Evolutionary conservation across 192 early-diverging fungal species (phyloP).

Genomic region (Gryganskiella cystojenkinii): DNA sequence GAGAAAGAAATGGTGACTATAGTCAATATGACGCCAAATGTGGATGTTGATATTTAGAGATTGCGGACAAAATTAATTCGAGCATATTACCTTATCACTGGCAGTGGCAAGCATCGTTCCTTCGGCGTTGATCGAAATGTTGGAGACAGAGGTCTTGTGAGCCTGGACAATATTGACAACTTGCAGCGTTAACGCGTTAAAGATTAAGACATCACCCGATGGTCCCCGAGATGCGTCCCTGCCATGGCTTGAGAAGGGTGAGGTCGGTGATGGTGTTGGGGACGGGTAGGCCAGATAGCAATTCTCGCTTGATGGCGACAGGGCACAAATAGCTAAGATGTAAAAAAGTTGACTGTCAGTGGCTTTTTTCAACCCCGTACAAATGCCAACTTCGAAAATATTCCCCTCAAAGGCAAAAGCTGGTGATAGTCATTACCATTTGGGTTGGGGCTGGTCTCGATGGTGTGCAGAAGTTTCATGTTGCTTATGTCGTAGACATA

Average conservation of each 20-base stretch:
- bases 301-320: slow-evolving; percentile 92
- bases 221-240: slow-evolving; percentile 58
- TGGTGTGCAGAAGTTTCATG: slow-evolving; percentile 95
- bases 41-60: background rate
- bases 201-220: slow-evolving; percentile 87
- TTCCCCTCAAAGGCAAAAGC: too few relatives aligned
- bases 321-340: slow-evolving; percentile 81
- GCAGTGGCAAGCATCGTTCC: slow-evolving; percentile 92
- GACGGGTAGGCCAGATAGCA: slow-evolving; percentile 95
- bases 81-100: slow-evolving; percentile 83
- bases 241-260: slow-evolving; percentile 58
- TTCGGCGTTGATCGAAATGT: slow-evolving; percentile 85
- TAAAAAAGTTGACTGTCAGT: background rate
- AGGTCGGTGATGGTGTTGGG: slow-evolving; percentile 67
- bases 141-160: slow-evolving; percentile 89
- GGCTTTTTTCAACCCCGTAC: background rate
- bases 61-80: background rate
- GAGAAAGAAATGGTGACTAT: slow-evolving; percentile 4
- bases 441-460: slow-evolving; percentile 93
- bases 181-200: slow-evolving; percentile 88
- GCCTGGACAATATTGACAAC: slow-evolving; percentile 93
- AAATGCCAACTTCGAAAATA: background rate
- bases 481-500: slow-evolving; percentile 97
- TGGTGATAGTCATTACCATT: slow-evolving; percentile 59
- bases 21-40: background rate